Evolutionary conservation across 2,329 filamentous ascomycete genomes (phyloP).

Genomic region (Pestalotiopsis sp.): DNA sequence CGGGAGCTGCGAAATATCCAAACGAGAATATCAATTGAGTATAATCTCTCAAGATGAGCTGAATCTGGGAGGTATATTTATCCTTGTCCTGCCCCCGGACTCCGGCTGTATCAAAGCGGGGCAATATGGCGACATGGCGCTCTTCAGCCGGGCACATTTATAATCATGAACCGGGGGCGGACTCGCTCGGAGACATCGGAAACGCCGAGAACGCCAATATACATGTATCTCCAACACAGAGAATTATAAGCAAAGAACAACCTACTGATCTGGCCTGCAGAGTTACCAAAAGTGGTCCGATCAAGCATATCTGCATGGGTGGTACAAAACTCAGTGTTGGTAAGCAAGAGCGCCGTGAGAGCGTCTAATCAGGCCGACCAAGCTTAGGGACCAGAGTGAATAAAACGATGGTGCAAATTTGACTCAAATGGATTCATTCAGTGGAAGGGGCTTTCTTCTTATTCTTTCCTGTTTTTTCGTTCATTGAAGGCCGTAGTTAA

Average conservation of each 20-base stretch:
- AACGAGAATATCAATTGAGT: neutral
- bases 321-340: too few relatives aligned
- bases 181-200: neutral
- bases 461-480: too few relatives aligned
- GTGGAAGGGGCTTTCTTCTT: too few relatives aligned
- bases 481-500: too few relatives aligned
- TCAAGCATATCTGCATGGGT: too few relatives aligned
- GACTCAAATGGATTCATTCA: too few relatives aligned
- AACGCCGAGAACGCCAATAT: neutral
- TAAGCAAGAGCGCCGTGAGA: too few relatives aligned
- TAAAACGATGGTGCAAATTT: too few relatives aligned
- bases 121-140: slow-evolving; percentile 1
- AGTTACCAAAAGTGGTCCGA: neutral
- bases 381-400: too few relatives aligned
- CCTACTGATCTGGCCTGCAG: neutral
- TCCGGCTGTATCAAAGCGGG: slow-evolving; percentile 3
- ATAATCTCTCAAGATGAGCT: neutral
- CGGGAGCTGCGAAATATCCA: neutral
- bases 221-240: too few relatives aligned
- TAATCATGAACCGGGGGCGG: neutral
- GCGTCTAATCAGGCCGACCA: too few relatives aligned
- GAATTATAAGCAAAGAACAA: neutral
- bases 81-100: neutral
- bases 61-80: neutral
- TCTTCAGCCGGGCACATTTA: neutral